A percentile compares a stretch with the other conserved stretches of the same genome.
Conservation (phyloP, 306 rosid genomes). For the Cucurbita pepo region DNA sequence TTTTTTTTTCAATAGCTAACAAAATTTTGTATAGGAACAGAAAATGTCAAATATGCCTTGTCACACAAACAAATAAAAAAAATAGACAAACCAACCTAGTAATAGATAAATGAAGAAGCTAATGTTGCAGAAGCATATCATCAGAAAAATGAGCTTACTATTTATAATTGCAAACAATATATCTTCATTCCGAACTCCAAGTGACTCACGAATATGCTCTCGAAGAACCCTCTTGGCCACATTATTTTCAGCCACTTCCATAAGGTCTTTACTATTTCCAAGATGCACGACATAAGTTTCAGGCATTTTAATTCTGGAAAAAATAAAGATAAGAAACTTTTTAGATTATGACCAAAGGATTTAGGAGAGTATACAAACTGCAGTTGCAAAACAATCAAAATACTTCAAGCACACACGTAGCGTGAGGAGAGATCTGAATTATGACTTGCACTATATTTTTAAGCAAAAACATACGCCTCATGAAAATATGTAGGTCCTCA, state of each 20-base stretch:
- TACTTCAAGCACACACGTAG: background rate
- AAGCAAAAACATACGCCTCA: background rate
- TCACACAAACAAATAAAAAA: too few relatives aligned
- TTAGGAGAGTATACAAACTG: background rate
- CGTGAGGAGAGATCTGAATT: background rate
- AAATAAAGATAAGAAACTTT: background rate
- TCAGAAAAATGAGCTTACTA: slow-evolving; percentile 37
- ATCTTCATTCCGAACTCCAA: slow-evolving; percentile 87
- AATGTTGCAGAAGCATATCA: background rate
- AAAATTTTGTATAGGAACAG: background rate
- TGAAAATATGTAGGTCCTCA: background rate
- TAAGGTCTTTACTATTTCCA: slow-evolving; percentile 96
- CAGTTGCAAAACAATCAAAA: background rate
- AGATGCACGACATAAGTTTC: slow-evolving; percentile 83
- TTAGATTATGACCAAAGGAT: background rate
- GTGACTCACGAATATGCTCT: slow-evolving; percentile 77
- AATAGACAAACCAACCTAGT: background rate
- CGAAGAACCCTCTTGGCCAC: slow-evolving; percentile 79
- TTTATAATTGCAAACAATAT: slow-evolving; percentile 84
- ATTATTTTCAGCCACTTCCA: slow-evolving; percentile 83
- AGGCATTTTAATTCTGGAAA: slow-evolving; percentile 72
- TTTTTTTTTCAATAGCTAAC: background rate
- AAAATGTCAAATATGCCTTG: background rate
- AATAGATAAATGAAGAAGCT: background rate
- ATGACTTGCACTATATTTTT: background rate